Evolutionary conservation across 129 eudicot species (phyloP).

Genomic region (Erigeron canadensis): DNA sequence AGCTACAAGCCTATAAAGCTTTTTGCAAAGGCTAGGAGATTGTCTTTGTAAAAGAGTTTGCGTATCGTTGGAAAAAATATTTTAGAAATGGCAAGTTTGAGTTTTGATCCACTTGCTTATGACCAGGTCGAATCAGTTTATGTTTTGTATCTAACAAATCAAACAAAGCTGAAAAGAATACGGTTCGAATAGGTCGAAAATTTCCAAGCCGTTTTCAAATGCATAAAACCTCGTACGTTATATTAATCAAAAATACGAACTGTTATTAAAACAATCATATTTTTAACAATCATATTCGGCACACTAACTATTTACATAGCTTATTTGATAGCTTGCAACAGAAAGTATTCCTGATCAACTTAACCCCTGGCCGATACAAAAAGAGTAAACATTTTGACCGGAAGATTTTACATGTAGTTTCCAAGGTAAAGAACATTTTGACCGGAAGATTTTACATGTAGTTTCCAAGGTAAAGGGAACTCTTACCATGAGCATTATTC

Average conservation of each 20-base stretch:
- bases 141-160: background rate
- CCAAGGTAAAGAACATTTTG: background rate
- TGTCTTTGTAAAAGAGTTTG: background rate
- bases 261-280: background rate
- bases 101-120: background rate
- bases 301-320: background rate
- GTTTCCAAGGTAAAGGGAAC: constrained; percentile 11
- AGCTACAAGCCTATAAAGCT: too few species aligned
- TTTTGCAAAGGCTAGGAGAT: background rate
- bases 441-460: background rate
- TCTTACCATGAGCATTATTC: constrained; percentile 51
- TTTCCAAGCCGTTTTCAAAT: background rate
- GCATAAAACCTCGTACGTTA: background rate
- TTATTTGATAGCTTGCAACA: background rate
- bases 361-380: background rate
- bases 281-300: background rate
- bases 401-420: background rate
- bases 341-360: background rate
- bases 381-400: background rate
- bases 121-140: background rate
- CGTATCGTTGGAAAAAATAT: background rate
- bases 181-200: background rate
- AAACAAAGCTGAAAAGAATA: background rate
- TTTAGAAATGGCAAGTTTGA: background rate
- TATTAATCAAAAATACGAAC: background rate